phyloP scores from a whole-genome alignment of 768 basidiomycete species.

The Termitomyces sp. region DNA sequence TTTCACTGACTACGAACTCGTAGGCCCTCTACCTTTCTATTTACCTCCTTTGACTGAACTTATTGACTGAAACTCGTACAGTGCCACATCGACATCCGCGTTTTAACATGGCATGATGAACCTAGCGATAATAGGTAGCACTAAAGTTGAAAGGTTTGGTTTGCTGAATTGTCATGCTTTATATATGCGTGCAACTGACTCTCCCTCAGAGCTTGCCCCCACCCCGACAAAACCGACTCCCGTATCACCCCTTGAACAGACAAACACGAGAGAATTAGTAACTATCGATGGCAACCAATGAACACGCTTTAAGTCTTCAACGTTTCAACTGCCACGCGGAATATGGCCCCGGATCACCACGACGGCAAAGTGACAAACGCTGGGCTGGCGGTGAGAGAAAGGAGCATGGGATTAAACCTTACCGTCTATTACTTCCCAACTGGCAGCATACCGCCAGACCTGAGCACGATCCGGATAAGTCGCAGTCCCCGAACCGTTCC shows the following conservation, averaged over 20 bases:
- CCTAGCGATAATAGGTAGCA: background rate
- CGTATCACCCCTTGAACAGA: background rate
- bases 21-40: background rate
- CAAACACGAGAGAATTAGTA: background rate
- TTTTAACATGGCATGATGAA: background rate
- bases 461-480: background rate
- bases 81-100: background rate
- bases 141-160: background rate
- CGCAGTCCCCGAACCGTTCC: background rate
- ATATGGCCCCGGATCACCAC: background rate
- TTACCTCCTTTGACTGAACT: background rate
- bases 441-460: background rate
- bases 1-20: background rate
- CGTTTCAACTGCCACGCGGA: background rate
- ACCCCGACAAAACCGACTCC: background rate
- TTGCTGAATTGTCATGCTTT: background rate
- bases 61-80: background rate
- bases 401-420: background rate
- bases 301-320: background rate
- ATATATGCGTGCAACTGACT: background rate
- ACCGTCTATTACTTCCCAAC: background rate
- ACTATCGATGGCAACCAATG: background rate
- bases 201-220: background rate
- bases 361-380: background rate
- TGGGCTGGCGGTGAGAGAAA: background rate